A percentile compares a stretch with the other conserved stretches of the same genome.
phyloP scores from a whole-genome alignment of 2,329 filamentous ascomycete species.

The Exophiala xenobiotica region DNA sequence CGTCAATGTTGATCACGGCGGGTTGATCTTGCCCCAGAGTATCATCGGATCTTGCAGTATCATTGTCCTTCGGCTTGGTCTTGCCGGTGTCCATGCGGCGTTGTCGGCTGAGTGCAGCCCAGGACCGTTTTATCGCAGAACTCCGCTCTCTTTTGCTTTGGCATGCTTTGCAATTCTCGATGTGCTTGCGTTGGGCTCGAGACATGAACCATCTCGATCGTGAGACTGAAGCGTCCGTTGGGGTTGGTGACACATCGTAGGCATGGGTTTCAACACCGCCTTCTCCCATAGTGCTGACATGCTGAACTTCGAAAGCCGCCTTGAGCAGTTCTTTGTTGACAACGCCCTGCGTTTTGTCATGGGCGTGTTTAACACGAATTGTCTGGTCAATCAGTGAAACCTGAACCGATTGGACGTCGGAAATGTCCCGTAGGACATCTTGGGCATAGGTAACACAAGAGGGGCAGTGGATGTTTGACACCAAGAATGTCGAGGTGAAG shows the following conservation, averaged over 20 bases:
- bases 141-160: conserved; percentile 40
- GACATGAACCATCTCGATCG: conserved; percentile 23
- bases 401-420: conserved; percentile 40
- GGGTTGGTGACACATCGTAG: conserved; percentile 34
- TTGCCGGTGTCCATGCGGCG: conserved; percentile 2
- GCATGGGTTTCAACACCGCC: conserved; percentile 36
- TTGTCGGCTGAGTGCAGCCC: conserved; percentile 19
- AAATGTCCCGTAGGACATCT: conserved; percentile 40
- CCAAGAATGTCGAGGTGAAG: conserved; percentile 41
- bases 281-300: conserved; percentile 43
- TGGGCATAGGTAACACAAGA: conserved; percentile 49
- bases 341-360: conserved; percentile 33
- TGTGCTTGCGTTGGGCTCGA: conserved; percentile 38
- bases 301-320: conserved; percentile 49
- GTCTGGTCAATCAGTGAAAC: conserved; percentile 46
- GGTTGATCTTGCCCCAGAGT: conserved; percentile 12
- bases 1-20: conserved; percentile 15
- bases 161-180: conserved; percentile 54
- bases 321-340: conserved; percentile 42
- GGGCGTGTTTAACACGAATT: conserved; percentile 42
- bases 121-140: conserved; percentile 19
- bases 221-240: conserved; percentile 3
- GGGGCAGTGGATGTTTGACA: conserved; percentile 50
- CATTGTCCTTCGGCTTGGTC: not conserved
- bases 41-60: conserved; percentile 16